Evolutionary conservation across 192 early-diverging fungal genomes (phyloP).

Genomic region (Coemansia sp.): DNA sequence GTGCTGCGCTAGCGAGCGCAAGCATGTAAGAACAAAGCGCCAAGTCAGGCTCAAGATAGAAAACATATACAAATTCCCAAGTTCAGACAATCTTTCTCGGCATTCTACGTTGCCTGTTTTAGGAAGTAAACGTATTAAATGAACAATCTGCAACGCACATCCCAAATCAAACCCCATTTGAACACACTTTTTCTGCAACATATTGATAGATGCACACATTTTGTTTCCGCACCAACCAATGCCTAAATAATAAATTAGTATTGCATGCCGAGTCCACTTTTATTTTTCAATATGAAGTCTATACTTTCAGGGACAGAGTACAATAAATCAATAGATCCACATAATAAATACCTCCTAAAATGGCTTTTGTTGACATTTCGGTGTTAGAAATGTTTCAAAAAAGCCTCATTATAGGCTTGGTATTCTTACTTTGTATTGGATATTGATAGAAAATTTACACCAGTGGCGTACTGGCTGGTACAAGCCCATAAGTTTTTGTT

Average conservation of each 20-base stretch:
- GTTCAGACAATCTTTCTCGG: neutral
- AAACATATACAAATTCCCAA: neutral
- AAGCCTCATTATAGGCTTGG: conserved; percentile 4
- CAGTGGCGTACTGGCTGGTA: no score
- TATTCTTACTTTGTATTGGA: neutral
- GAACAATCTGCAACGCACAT: conserved; percentile 8
- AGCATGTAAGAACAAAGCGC: no score
- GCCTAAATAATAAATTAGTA: neutral
- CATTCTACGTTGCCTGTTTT: neutral
- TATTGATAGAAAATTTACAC: no score
- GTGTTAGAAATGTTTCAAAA: neutral
- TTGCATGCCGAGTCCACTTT: neutral
- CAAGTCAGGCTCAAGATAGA: neutral
- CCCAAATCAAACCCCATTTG: neutral
- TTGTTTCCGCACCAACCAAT: neutral
- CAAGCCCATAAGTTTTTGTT: no score
- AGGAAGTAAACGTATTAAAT: conserved; percentile 7
- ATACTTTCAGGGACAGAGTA: neutral
- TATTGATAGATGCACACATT: neutral
- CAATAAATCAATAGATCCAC: neutral
- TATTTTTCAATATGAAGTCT: neutral
- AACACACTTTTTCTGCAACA: neutral
- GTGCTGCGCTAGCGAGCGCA: no score
- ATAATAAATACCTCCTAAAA: neutral
- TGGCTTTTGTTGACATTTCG: conserved; percentile 6